Percentiles rank a stretch among this genome's conserved stretches.
phyloP scores from a whole-genome alignment of 1,139 yeast species.

The Torulaspora pretoriensis region DNA sequence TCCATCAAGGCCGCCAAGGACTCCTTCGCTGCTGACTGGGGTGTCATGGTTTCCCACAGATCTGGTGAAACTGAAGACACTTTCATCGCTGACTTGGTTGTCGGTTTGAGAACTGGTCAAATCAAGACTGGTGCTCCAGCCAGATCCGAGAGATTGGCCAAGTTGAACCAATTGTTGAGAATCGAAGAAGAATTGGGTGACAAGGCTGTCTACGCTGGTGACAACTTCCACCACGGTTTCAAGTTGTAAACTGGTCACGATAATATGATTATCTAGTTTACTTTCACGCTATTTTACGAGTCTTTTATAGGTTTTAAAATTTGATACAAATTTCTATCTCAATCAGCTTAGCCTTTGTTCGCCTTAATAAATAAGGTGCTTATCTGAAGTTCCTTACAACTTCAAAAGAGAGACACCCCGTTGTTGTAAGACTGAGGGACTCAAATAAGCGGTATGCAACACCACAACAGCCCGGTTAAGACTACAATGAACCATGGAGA shows the following conservation, averaged over 20 bases:
- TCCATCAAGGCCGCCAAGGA: slow-evolving; percentile 90
- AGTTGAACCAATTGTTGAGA: slow-evolving; percentile 93
- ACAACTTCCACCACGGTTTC: slow-evolving; percentile 60
- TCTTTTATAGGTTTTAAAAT: slow-evolving; percentile 24
- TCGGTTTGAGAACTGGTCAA: slow-evolving; percentile 96
- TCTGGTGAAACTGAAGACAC: slow-evolving; percentile 99
- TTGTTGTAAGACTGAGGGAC: no score
- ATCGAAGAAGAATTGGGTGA: slow-evolving; percentile 96
- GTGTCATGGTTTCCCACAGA: slow-evolving; percentile 97
- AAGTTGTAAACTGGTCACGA: slow-evolving; percentile 29
- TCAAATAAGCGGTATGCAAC: slow-evolving; percentile 1
- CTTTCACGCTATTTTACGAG: slow-evolving; percentile 25
- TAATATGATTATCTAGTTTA: slow-evolving; percentile 14
- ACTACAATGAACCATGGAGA: slow-evolving; percentile 36
- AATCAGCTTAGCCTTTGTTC: not conserved
- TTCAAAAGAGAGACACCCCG: no score
- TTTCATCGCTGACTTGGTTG: slow-evolving; percentile 92
- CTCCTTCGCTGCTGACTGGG: slow-evolving; percentile 91
- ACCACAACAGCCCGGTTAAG: slow-evolving; percentile 2
- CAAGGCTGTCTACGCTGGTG: slow-evolving; percentile 93
- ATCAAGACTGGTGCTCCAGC: slow-evolving; percentile 99
- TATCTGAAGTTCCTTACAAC: no score
- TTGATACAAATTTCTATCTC: slow-evolving; percentile 18
- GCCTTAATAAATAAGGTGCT: no score
- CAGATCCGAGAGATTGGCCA: slow-evolving; percentile 98